Base-by-base conservation (phyloP, 2,329 filamentous ascomycete genomes). In the Cercospora sp. region DNA sequence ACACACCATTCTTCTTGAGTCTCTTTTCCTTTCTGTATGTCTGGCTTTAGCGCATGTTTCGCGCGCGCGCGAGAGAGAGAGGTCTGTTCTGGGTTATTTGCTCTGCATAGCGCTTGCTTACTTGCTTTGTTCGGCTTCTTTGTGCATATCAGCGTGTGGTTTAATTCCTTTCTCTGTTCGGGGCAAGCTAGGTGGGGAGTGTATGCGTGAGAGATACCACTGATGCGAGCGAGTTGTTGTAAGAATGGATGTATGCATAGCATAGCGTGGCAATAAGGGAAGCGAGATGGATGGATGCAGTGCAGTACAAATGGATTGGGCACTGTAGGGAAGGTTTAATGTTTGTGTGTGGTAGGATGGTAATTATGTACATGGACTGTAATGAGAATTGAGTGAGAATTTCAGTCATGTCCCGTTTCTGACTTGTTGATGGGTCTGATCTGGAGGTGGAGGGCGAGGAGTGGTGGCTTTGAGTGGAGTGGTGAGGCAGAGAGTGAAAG, bases 161-260 rank as follows among this genome's bases (percentile, higher is more conserved):
- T 53, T 53, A 3, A 1, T 28, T 28, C 7, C 23, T 13, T 53
- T 28, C 48, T 28, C 20, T 53, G n/a, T n/a, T n/a, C n/a, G n/a
- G n/a, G n/a, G n/a, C n/a, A n/a, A n/a, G n/a, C n/a, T n/a, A n/a
- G n/a, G n/a, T n/a, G n/a, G n/a, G n/a, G n/a, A n/a, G n/a, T n/a
- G n/a, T n/a, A n/a, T n/a, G n/a, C n/a, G n/a, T n/a, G n/a, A 68
- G 66, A 68, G 66, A 68, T 68, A 68, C 66, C 66, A 62, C 62
- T 64, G 57, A 61, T 64, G 66, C 66, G 62, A 68, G 66, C 66
- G 62, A 68, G 51, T 13, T 13, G 23, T 53, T 26, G 45, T 51
- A 53, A 26, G 48, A 40, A 53, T 26, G 48, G 48, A 12, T 28
- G 20, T 28, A 53, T 28, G 48, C 48, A 53, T 53, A 53, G 48